Conservation (phyloP, 2,329 filamentous ascomycete species). For the Seiridium unicorne region DNA sequence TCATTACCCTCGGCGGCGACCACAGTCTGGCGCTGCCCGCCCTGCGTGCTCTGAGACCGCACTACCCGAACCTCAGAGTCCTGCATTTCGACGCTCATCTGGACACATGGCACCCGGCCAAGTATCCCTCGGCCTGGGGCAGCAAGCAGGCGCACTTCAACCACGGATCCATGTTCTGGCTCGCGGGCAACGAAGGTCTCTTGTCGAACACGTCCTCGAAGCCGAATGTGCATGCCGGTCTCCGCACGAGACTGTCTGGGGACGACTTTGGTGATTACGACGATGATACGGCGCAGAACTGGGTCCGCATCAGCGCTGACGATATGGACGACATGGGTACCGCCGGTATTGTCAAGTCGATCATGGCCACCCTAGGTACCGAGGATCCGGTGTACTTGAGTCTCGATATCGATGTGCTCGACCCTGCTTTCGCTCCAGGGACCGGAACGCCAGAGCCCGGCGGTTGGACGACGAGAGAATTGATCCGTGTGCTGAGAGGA, state of each 20-base stretch:
- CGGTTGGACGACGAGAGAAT: conserved; percentile 85
- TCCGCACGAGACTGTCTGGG: conserved; percentile 73
- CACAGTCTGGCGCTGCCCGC: conserved; percentile 70
- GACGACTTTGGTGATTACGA: conserved; percentile 61
- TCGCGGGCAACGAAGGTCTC: conserved; percentile 77
- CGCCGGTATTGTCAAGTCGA: conserved; percentile 66
- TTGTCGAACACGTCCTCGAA: conserved; percentile 68
- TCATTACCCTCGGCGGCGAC: conserved; percentile 72
- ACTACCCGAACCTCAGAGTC: conserved; percentile 66
- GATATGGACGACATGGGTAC: conserved; percentile 84
- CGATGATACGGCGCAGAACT: conserved; percentile 73
- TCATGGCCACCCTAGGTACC: conserved; percentile 69
- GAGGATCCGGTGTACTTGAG: conserved; percentile 78
- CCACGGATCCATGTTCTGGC: conserved; percentile 91
- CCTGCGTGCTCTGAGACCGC: conserved; percentile 61
- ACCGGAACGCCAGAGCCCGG: conserved; percentile 89
- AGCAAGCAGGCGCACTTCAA: conserved; percentile 73
- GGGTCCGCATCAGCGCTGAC: conserved; percentile 76
- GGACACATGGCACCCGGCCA: conserved; percentile 81
- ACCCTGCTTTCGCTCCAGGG: conserved; percentile 66
- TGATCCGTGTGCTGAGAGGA: conserved; percentile 79
- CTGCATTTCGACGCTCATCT: conserved; percentile 78
- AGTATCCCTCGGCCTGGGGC: conserved; percentile 76
- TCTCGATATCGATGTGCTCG: conserved; percentile 74
- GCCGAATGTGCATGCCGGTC: conserved; percentile 77